A percentile compares a stretch with the other conserved stretches of the same genome.
phyloP scores from a whole-genome alignment of 768 basidiomycete genomes.

The Hortiboletus campestris region DNA sequence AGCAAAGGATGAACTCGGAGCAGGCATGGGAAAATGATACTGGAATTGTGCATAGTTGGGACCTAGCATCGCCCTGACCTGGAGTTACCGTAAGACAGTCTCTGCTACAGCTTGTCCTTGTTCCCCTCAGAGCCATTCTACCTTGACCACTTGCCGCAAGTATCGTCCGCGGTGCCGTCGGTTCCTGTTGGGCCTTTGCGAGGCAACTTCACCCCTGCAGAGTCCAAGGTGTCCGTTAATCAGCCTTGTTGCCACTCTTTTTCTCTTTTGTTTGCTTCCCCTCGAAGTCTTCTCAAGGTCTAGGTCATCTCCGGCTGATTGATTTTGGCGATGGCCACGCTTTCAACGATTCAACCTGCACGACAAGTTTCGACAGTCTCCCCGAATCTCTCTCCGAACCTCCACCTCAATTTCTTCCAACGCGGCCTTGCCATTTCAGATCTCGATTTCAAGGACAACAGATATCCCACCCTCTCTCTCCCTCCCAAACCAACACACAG shows the following conservation, averaged over 20 bases:
- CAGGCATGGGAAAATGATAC: slow-evolving; percentile 23
- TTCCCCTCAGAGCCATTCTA: background rate
- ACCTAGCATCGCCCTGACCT: slow-evolving; percentile 18
- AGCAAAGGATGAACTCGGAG: no score
- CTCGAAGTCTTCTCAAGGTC: slow-evolving; percentile 13
- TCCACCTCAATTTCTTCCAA: slow-evolving; percentile 46
- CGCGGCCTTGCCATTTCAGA: slow-evolving; percentile 54
- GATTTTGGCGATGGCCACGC: slow-evolving; percentile 39
- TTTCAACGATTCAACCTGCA: slow-evolving; percentile 48
- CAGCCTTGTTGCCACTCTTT: slow-evolving; percentile 3
- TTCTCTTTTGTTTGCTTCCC: slow-evolving; percentile 6
- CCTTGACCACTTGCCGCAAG: background rate
- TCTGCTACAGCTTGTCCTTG: slow-evolving; percentile 2
- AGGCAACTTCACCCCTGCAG: background rate
- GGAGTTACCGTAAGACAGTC: background rate
- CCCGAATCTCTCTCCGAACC: slow-evolving; percentile 30
- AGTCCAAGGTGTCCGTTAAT: slow-evolving; percentile 1
- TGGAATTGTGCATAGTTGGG: slow-evolving; percentile 17
- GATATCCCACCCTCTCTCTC: slow-evolving; percentile 45
- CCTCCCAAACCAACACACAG: slow-evolving; percentile 21
- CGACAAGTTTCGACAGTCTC: slow-evolving; percentile 38
- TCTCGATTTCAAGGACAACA: slow-evolving; percentile 61
- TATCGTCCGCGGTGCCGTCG: background rate
- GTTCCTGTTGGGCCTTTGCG: background rate
- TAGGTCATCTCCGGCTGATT: slow-evolving; percentile 22